These are phyloP conservation scores for Brassica napus DNA, from an alignment of 345 rosid genomes.

Conservation along the genomic window DNA sequence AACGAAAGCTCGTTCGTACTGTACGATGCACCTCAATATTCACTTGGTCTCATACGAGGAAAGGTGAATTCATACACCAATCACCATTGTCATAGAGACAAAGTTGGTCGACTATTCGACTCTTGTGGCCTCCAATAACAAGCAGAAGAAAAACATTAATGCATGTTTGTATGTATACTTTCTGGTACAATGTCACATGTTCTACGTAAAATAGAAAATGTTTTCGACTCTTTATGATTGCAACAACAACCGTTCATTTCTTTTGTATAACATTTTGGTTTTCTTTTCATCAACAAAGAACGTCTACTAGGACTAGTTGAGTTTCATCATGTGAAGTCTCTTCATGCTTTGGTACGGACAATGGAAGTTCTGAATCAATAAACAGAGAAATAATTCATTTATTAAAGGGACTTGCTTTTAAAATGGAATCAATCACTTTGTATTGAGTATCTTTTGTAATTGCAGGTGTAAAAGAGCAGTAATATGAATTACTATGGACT, in stretches of 20 bases:
- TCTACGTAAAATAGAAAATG: constrained; percentile 17
- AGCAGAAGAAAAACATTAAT: background rate
- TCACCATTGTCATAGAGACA: constrained; percentile 13
- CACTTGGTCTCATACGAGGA: constrained; percentile 33
- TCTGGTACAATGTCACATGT: constrained; percentile 3
- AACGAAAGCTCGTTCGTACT: constrained; percentile 16
- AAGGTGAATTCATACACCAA: constrained; percentile 3
- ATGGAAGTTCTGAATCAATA: background rate
- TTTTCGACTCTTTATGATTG: constrained; percentile 1
- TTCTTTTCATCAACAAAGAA: background rate
- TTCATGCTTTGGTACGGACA: background rate
- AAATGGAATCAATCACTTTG: background rate
- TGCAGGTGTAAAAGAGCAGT: constrained; percentile 9
- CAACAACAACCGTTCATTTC: constrained; percentile 15
- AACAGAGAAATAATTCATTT: background rate
- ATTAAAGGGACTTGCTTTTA: background rate
- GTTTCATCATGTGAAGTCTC: constrained; percentile 25
- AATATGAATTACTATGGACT: background rate
- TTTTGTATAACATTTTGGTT: background rate
- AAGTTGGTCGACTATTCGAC: background rate
- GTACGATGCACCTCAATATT: constrained; percentile 9
- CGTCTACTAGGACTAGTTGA: constrained; percentile 7
- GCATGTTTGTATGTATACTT: constrained; percentile 2
- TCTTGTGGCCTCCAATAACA: constrained; percentile 26
- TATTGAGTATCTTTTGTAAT: background rate